A percentile compares a stretch with the other conserved stretches of the same genome.
These are phyloP conservation scores for Cercospora citrullina DNA, from an alignment of 2,329 filamentous ascomycete species.

Conservation along the genomic window DNA sequence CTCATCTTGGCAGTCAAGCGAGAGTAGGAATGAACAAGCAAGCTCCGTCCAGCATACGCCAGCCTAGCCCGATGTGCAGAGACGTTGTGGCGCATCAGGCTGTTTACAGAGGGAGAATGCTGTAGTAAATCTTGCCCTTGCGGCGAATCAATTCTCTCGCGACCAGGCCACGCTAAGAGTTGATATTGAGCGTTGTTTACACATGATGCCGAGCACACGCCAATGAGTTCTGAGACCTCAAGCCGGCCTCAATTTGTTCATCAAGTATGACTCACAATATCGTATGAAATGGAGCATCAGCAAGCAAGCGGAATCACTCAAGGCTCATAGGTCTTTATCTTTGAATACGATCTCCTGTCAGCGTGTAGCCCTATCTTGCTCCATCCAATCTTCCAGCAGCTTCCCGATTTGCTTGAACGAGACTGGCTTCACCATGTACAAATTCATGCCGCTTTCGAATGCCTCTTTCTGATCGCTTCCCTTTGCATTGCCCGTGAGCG, in stretches of 20 bases:
- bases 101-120: neutral
- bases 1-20: neutral
- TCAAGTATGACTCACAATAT: neutral
- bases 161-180: neutral
- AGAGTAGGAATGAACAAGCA: neutral
- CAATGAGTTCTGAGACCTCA: neutral
- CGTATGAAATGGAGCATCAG: neutral
- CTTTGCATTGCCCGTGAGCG: conserved; percentile 38
- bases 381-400: conserved; percentile 24
- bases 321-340: neutral
- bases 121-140: neutral
- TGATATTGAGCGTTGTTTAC: neutral
- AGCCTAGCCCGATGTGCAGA: no score
- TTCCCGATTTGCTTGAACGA: conserved; percentile 32
- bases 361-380: neutral
- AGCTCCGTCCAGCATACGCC: neutral
- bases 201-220: neutral
- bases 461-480: conserved; percentile 33
- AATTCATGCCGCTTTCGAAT: conserved; percentile 34
- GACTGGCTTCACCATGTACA: conserved; percentile 40
- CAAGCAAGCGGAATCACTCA: neutral
- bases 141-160: neutral
- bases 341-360: neutral
- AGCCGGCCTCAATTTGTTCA: neutral
- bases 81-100: no score